phyloP scores from a whole-genome alignment of 805 yeast species.

The Zygoascus tannicola region DNA sequence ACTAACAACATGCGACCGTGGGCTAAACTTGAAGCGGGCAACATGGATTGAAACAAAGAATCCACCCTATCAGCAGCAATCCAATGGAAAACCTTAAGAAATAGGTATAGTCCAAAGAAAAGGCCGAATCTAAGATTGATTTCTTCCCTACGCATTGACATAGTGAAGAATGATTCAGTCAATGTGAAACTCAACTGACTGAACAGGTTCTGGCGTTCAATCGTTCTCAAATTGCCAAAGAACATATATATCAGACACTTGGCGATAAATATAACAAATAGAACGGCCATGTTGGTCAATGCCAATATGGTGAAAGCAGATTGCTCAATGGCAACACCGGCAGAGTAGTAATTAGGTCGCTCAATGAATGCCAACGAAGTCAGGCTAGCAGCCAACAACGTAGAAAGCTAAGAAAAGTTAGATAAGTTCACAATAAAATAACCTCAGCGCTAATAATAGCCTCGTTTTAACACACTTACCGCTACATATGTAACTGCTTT shows the following conservation, averaged over 20 bases:
- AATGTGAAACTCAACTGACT: conserved; percentile 58
- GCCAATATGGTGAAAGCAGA: conserved; percentile 43
- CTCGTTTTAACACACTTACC: conserved; percentile 13
- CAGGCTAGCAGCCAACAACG: conserved; percentile 27
- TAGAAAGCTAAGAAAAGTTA: conserved; percentile 3
- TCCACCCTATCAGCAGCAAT: conserved; percentile 49
- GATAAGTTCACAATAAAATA: no score
- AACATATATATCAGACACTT: conserved; percentile 17
- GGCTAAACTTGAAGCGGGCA: conserved; percentile 25
- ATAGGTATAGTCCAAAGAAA: conserved; percentile 35
- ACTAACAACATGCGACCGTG: conserved; percentile 38
- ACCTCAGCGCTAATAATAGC: no score
- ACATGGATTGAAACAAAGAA: conserved; percentile 34
- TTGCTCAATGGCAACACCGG: conserved; percentile 41
- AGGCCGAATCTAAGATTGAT: conserved; percentile 38
- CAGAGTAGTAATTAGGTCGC: conserved; percentile 43
- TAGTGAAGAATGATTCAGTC: conserved; percentile 47
- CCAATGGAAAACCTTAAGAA: conserved; percentile 69
- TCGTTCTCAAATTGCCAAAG: conserved; percentile 66
- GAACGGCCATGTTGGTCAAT: conserved; percentile 22
- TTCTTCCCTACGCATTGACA: conserved; percentile 44
- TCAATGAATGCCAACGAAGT: conserved; percentile 31
- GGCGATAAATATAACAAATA: conserved; percentile 12
- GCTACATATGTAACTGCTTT: conserved; percentile 21
- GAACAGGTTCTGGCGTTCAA: conserved; percentile 67